phyloP scores from a whole-genome alignment of 164 flowering plant species.

The Stephania japonica region DNA sequence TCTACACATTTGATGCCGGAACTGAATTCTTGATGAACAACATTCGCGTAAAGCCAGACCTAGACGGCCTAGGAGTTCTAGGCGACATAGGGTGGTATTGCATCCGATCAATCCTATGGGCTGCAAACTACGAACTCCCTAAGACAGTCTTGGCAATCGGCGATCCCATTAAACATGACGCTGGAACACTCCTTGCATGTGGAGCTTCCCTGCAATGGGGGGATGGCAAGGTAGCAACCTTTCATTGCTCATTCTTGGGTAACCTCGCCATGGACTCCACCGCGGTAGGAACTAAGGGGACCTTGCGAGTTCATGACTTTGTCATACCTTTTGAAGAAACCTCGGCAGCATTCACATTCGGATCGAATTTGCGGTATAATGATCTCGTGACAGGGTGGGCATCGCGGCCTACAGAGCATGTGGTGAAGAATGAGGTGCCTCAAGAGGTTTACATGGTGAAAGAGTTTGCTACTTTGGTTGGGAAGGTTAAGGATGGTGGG shows the following conservation, averaged over 20 bases:
- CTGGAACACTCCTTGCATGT: constrained; percentile 33
- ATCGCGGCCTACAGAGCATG: constrained; percentile 19
- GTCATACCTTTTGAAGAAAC: constrained; percentile 24
- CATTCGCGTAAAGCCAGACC: constrained; percentile 39
- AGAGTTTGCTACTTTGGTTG: constrained; percentile 29
- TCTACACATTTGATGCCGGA: constrained; percentile 12
- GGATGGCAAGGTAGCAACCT: constrained; percentile 37
- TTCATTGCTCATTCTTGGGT: constrained; percentile 33
- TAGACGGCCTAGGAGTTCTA: constrained; percentile 38
- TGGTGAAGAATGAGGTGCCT: constrained; percentile 25
- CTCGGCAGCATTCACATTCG: constrained; percentile 15
- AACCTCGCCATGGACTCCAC: constrained; percentile 27
- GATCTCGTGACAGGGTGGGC: constrained; percentile 27
- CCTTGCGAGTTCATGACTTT: constrained; percentile 27
- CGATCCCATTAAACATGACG: constrained; percentile 20
- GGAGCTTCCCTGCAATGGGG: constrained; percentile 32
- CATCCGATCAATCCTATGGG: constrained; percentile 38
- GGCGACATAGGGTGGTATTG: constrained; percentile 50
- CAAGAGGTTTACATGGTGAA: constrained; percentile 38
- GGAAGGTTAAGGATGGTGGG: constrained; percentile 14
- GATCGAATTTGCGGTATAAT: constrained; percentile 14
- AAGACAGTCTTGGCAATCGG: constrained; percentile 32
- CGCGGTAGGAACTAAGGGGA: constrained; percentile 26
- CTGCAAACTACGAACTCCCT: constrained; percentile 34
- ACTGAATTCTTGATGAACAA: constrained; percentile 28